Evolutionary conservation across 371 early-diverging fungal species (phyloP), one percentile per base, ranked within the genome.

Genomic region (Mucor circinelloides): DNA sequence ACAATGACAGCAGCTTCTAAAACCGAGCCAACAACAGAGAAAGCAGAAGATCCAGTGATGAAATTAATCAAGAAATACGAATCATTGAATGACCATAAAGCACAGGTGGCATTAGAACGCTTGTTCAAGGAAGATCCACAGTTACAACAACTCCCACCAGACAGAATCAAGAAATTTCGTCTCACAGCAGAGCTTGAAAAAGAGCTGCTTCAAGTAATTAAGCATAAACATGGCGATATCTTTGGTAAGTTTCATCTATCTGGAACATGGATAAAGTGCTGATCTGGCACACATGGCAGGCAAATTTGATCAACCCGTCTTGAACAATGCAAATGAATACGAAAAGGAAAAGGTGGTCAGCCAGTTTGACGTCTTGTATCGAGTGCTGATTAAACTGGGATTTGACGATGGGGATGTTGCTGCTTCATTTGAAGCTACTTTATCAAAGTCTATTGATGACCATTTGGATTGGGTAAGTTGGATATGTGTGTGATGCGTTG

Each of bases 401-500:
- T 89, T 89, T 48, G 69, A 79, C 10, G 59, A 65, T 32, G 54
- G 62, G 0, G 87, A 87, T 68, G 71, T 89, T n/a, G 76, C 80
- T 30, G 67, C 72, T 32, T 86, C 87, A 1, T 78, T 89, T 48
- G 42, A 58, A 21, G 72, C 78, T 0, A 86, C 85, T 12, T 67
- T 75, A 31, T 77, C 86, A 0, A 71, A 75, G 17, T 70, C 81
- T n/a, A 67, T 85, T 8, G 80, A 79, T 10, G 82, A 83, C 58
- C 76, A 83, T 46, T 55, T 89, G 30, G 87, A 87, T 69, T 89
- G 89, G 89, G 86, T 89, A 84, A 59, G n/a, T 56, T 32, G 6
- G 10, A 31, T 31, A 1, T 32, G 21, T 31, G 25, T 8, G n/a
- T 17, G 50, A 50, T 23, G 10, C 12, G n/a, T 25, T 4, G 8